Evolutionary conservation across 2,329 filamentous ascomycete genomes (phyloP).

Genomic region (Pochonia chlamydosporia): DNA sequence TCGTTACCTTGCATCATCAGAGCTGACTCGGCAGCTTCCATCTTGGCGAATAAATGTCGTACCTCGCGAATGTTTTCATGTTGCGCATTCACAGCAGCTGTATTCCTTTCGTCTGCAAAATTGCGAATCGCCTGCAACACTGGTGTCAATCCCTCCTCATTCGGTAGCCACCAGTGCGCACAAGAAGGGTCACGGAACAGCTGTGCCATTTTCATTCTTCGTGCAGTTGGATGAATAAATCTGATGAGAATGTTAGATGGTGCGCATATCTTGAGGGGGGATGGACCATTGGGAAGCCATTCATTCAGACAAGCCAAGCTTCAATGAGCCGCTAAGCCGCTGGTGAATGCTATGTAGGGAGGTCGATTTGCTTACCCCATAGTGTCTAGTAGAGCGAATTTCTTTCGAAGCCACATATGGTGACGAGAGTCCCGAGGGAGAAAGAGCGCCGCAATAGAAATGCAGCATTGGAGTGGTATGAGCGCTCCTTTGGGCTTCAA

Average conservation of each 20-base stretch:
- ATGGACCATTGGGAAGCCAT: no score
- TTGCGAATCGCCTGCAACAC: conserved; percentile 72
- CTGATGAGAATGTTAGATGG: conserved; percentile 25
- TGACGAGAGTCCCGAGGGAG: conserved; percentile 70
- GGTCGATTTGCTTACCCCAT: conserved; percentile 59
- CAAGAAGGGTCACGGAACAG: conserved; percentile 68
- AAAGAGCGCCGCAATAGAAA: conserved; percentile 73
- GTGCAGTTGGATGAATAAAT: conserved; percentile 73
- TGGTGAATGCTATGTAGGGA: background rate
- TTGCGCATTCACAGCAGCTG: conserved; percentile 49
- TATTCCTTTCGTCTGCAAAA: conserved; percentile 73
- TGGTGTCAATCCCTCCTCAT: conserved; percentile 68
- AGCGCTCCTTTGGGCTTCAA: conserved; percentile 64
- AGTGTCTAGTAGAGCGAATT: conserved; percentile 72
- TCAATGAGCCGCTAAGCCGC: background rate
- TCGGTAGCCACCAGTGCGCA: conserved; percentile 82
- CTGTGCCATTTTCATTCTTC: conserved; percentile 70
- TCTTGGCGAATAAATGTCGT: conserved; percentile 63
- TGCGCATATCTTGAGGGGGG: no score
- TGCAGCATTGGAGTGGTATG: conserved; percentile 66
- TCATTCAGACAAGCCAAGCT: no score
- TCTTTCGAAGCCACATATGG: conserved; percentile 72
- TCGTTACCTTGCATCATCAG: background rate
- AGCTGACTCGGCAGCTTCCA: conserved; percentile 29
- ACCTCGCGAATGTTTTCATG: conserved; percentile 68